Evolutionary conservation across 148 eudicot species (phyloP).

Genomic region (Camellia lanceoleosa): DNA sequence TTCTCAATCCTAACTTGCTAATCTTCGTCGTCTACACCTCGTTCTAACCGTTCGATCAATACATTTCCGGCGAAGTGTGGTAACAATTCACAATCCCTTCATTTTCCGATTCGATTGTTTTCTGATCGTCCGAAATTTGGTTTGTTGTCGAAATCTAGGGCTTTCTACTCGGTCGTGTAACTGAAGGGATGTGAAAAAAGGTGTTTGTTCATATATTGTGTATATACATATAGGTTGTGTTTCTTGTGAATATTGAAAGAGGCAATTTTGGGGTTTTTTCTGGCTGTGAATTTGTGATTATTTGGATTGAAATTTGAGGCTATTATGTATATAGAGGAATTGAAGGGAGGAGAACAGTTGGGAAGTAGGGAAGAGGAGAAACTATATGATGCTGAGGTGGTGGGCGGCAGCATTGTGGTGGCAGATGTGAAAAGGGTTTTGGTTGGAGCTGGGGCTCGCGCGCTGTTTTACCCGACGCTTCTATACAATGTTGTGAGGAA

Average conservation of each 20-base stretch:
- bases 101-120: not conserved
- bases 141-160: not conserved
- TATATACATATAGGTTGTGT: not conserved
- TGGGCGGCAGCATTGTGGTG: constrained; percentile 25
- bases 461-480: constrained; percentile 80
- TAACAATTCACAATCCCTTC: not conserved
- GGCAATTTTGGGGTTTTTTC: not conserved
- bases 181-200: not conserved
- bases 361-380: constrained; percentile 13
- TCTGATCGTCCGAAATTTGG: not conserved
- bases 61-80: not conserved
- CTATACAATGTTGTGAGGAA: constrained; percentile 29
- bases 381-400: constrained; percentile 16
- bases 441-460: constrained; percentile 88
- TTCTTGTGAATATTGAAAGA: constrained; percentile 6
- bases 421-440: constrained; percentile 63
- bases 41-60: not conserved
- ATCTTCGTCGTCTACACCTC: not conserved
- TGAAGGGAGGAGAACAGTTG: constrained; percentile 24
- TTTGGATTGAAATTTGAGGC: constrained; percentile 2
- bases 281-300: not conserved
- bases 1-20: too few relatives aligned
- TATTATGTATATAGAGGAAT: constrained; percentile 73
- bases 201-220: not conserved
- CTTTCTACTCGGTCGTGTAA: not conserved